These are phyloP conservation scores for Exsudoporus frostii DNA, from an alignment of 768 basidiomycete species.

Conservation along the genomic window DNA sequence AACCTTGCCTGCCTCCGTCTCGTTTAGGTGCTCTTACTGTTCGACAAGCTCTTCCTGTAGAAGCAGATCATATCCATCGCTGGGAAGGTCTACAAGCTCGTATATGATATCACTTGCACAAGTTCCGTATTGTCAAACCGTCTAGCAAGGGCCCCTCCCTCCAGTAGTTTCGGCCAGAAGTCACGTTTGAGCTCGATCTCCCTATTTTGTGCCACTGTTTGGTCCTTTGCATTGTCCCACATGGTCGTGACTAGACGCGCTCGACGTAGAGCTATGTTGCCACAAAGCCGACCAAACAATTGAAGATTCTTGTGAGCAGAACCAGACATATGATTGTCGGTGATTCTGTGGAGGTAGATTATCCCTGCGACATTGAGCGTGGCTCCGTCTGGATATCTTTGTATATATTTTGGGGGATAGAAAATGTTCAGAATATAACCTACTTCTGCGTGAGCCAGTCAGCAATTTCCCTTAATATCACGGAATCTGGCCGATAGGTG, in stretches of 20 bases:
- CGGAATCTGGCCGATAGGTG: conserved; percentile 13
- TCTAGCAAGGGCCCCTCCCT: not conserved
- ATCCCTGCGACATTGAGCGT: conserved; percentile 28
- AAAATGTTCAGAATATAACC: not conserved
- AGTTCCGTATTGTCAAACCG: not conserved
- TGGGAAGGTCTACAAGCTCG: not conserved
- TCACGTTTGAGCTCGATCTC: conserved; percentile 24
- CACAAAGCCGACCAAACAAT: conserved; percentile 36
- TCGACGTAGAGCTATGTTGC: conserved; percentile 25
- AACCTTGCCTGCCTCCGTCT: conserved; percentile 22
- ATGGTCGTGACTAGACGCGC: conserved; percentile 37
- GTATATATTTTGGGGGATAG: not conserved
- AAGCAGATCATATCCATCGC: not conserved
- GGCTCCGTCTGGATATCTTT: conserved; percentile 5
- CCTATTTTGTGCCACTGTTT: not conserved
- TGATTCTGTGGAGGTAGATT: conserved; percentile 34
- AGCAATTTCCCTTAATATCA: conserved; percentile 11
- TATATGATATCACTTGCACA: conserved; percentile 1
- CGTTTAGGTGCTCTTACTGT: conserved; percentile 13
- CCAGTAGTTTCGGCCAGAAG: conserved; percentile 23
- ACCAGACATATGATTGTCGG: conserved; percentile 34
- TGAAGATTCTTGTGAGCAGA: conserved; percentile 29
- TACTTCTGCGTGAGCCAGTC: conserved; percentile 21
- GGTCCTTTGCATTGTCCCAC: conserved; percentile 31
- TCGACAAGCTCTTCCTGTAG: conserved; percentile 21